Evolutionary conservation across 148 eudicot genomes (phyloP).

Genomic region (Vaccinium macrocarpon): DNA sequence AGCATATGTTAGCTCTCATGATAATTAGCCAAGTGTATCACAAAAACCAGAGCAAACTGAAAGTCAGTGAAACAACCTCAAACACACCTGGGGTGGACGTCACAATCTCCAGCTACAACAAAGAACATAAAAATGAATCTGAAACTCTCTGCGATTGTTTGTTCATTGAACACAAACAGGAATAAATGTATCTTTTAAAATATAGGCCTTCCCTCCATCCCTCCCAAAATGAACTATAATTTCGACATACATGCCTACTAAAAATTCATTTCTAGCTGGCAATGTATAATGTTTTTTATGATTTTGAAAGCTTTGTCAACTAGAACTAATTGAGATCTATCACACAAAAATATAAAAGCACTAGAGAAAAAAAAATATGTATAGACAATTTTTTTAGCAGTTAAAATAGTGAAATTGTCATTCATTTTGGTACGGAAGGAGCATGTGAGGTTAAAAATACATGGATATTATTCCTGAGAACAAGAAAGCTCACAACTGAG

Average conservation of each 20-base stretch:
- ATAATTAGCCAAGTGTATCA: background rate
- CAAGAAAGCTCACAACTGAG: conserved; percentile 54
- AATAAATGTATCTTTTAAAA: background rate
- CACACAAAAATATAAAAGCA: background rate
- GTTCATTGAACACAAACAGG: background rate
- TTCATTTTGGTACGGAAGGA: background rate
- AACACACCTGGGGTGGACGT: conserved; percentile 78
- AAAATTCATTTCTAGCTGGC: background rate
- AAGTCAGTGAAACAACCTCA: conserved; percentile 47
- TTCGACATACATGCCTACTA: background rate
- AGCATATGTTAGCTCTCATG: conserved; percentile 5
- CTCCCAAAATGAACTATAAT: background rate
- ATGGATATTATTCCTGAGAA: background rate
- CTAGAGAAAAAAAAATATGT: background rate
- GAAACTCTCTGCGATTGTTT: background rate
- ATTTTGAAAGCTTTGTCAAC: background rate
- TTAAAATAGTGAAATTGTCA: background rate
- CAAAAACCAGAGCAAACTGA: background rate
- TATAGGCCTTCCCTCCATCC: background rate
- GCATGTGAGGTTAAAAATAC: background rate
- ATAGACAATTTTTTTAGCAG: background rate
- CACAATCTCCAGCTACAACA: conserved; percentile 71
- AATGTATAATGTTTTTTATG: background rate
- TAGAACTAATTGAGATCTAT: background rate
- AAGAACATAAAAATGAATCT: conserved; percentile 1